These are phyloP conservation scores for Aphanomyces euteiches DNA, from an alignment of 352 stramenopile species.

Conservation along the genomic window DNA sequence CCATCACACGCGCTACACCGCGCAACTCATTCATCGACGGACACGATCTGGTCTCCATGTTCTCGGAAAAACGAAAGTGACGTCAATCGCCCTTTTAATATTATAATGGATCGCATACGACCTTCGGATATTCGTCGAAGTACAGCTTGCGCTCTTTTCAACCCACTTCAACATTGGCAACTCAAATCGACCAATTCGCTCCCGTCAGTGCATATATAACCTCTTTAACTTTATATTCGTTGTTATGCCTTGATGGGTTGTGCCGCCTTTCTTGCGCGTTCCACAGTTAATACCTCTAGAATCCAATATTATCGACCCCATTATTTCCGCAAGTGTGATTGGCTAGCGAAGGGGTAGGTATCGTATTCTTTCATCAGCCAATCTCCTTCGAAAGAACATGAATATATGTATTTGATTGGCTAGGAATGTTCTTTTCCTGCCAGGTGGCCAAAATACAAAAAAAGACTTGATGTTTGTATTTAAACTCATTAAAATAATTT, in stretches of 20 bases:
- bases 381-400: constrained; percentile 16
- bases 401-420: constrained; percentile 2
- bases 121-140: constrained; percentile 16
- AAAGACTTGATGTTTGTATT: constrained; percentile 1
- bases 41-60: constrained; percentile 79
- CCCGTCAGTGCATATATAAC: not conserved
- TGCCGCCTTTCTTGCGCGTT: not conserved
- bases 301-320: not conserved
- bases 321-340: no score
- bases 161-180: constrained; percentile 19
- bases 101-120: not conserved
- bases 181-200: constrained; percentile 12
- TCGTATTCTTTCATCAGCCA: not conserved
- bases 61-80: constrained; percentile 26
- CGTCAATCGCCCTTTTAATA: constrained; percentile 7
- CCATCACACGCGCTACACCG: constrained; percentile 59
- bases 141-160: constrained; percentile 1
- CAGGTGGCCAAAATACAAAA: not conserved
- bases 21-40: constrained; percentile 76
- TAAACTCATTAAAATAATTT: not conserved
- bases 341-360: no score
- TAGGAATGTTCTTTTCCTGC: constrained; percentile 6
- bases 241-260: no score
- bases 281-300: constrained; percentile 16
- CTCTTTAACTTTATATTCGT: not conserved